These are phyloP conservation scores for Cruciata laevipes DNA, from an alignment of 257 asterid species.

Conservation along the genomic window DNA sequence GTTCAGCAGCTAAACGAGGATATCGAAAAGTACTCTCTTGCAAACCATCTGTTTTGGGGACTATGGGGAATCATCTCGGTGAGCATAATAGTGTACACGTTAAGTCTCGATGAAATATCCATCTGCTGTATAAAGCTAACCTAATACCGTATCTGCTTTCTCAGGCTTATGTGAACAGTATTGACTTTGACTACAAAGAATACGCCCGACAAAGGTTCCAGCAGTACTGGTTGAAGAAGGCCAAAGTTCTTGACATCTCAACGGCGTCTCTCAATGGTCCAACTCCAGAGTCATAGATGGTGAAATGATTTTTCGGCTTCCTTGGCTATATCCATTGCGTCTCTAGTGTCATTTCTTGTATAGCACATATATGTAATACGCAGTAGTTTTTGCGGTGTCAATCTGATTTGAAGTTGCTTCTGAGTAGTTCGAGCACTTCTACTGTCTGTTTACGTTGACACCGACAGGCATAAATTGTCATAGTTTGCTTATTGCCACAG, in stretches of 20 bases:
- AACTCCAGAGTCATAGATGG: conserved; percentile 14
- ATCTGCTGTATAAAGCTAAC: background rate
- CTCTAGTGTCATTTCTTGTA: conserved; percentile 4
- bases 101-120: background rate
- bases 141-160: conserved; percentile 5
- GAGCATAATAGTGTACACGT: conserved; percentile 5
- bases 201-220: conserved; percentile 82
- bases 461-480: background rate
- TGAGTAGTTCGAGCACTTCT: background rate
- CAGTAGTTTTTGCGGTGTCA: conserved; percentile 5
- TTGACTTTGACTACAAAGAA: conserved; percentile 72
- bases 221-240: conserved; percentile 68
- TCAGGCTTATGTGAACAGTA: conserved; percentile 71
- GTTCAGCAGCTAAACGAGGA: conserved; percentile 45
- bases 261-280: conserved; percentile 3
- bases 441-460: background rate
- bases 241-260: conserved; percentile 22
- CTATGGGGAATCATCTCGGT: conserved; percentile 97
- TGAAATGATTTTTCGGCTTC: background rate
- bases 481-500: conserved; percentile 1
- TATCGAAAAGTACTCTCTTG: conserved; percentile 63
- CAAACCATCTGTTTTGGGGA: conserved; percentile 96
- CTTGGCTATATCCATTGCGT: background rate
- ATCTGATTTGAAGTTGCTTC: background rate
- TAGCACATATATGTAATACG: background rate